These are phyloP conservation scores for Apiosordaria backusii DNA, from an alignment of 495 filamentous ascomycete species.

Conservation along the genomic window DNA sequence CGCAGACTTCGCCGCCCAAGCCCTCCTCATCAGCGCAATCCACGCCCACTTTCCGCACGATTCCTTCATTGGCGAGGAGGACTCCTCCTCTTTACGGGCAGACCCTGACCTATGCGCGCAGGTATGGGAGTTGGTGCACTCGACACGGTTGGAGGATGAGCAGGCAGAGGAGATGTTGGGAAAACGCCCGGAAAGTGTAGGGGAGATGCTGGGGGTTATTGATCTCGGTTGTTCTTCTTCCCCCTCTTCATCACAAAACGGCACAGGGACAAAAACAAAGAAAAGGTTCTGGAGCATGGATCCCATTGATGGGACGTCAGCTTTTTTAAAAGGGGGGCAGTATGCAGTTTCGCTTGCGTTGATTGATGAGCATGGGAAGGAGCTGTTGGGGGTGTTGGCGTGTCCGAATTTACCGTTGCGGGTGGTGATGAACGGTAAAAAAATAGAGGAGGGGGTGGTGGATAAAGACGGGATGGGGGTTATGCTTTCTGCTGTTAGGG, in stretches of 20 bases:
- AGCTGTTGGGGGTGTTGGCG: constrained; percentile 54
- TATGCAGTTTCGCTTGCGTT: constrained; percentile 57
- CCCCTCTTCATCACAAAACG: constrained; percentile 19
- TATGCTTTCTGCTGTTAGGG: constrained; percentile 50
- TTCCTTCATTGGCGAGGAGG: constrained; percentile 53
- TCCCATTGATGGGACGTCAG: constrained; percentile 59
- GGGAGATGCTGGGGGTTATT: constrained; percentile 54
- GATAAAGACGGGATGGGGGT: constrained; percentile 50
- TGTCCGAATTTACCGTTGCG: constrained; percentile 53
- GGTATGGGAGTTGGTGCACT: constrained; percentile 49
- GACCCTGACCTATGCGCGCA: constrained; percentile 43
- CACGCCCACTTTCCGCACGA: constrained; percentile 50
- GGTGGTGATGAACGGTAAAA: constrained; percentile 13
- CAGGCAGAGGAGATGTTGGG: constrained; percentile 39
- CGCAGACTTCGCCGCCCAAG: constrained; percentile 56
- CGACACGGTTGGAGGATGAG: constrained; percentile 37
- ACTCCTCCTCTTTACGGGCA: constrained; percentile 43
- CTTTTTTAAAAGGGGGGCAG: constrained; percentile 54
- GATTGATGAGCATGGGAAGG: constrained; percentile 45
- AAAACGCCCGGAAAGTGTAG: constrained; percentile 32
- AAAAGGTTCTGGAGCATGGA: constrained; percentile 56
- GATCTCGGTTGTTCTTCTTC: constrained; percentile 50
- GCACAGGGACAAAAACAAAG: constrained; percentile 33
- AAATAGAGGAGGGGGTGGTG: constrained; percentile 46
- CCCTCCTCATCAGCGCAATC: constrained; percentile 52